Percentiles rank a stretch among this genome's conserved stretches.
phyloP scores from a whole-genome alignment of 2,329 filamentous ascomycete genomes.

The Penicillium nordicum region DNA sequence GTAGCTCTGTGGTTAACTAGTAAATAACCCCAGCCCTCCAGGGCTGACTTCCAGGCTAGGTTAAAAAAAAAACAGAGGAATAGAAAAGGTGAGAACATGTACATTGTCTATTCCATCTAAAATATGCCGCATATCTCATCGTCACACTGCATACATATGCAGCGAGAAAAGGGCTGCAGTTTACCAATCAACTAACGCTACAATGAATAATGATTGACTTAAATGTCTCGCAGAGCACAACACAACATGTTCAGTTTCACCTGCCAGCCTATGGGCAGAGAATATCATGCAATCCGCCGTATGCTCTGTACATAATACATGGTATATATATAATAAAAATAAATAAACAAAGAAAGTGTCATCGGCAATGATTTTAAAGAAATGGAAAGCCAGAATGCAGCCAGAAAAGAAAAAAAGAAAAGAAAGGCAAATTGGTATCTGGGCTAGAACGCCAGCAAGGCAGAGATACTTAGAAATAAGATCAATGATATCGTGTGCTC shows the following conservation, averaged over 20 bases:
- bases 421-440: slow-evolving; percentile 28
- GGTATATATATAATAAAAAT: neutral
- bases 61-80: neutral
- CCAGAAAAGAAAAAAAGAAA: neutral
- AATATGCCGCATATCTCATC: neutral
- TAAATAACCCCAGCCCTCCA: neutral
- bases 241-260: neutral
- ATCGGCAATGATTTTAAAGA: slow-evolving; percentile 6
- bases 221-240: neutral
- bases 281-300: neutral
- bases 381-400: slow-evolving; percentile 2
- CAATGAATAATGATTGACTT: neutral
- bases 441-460: slow-evolving; percentile 23
- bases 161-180: neutral
- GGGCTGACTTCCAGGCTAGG: neutral
- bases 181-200: neutral
- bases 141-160: neutral
- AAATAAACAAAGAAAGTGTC: neutral
- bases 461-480: slow-evolving; percentile 12
- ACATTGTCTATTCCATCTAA: neutral
- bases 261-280: neutral
- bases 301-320: neutral
- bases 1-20: neutral
- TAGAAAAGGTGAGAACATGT: neutral
- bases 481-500: slow-evolving; percentile 10